Base-by-base conservation (phyloP, 2,329 filamentous ascomycete species). In the Lasiodiplodia hormozganensis region DNA sequence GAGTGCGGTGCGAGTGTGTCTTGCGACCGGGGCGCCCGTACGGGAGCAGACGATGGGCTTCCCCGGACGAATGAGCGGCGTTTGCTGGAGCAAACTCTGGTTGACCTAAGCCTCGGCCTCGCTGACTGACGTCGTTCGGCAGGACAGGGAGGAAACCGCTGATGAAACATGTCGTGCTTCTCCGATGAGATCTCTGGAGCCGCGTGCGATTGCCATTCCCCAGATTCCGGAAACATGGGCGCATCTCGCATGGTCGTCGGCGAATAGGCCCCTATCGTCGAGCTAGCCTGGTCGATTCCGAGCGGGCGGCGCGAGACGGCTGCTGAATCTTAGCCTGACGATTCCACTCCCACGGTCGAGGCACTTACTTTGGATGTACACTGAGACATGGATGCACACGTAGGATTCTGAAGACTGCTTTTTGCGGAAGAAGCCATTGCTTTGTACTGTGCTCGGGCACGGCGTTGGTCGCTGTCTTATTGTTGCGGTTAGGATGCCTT, bases 1-100 rank as follows among this genome's bases (percentile, higher is more conserved):
- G 34, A 21, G 56, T 14, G 56, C 56, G 18, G 34, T 36, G 53
- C 53, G 53, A 36, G 53, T 23, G 10, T 57, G 5, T 38, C 31
- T 18, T 57, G 53, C 28, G 53, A 57, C 25, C 53, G 28, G 31
- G 53, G 53, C 11, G 18, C 11, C 28, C 31, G 53, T 40, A 28
- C 36, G 36, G 56, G 36, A 60, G 18, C 56, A 40, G 38, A 14
- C 56, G 31, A 23, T 21, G 38, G 56, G 36, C 56, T 60, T 60
- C 36, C 56, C 56, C 56, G 56, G 56, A 47, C 56, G 56, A 60
- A 60, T 60, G 56, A 60, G 34, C 18, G 23, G 36, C 36, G 56
- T 12, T 23, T 60, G 56, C 36, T 21, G 53, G 31, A 38, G 31
- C 53, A 38, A 57, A 52, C 21, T 23, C 49, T 28, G 49, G 49